These are phyloP conservation scores for Boletus fagicola DNA, from an alignment of 768 basidiomycete genomes.

Conservation along the genomic window DNA sequence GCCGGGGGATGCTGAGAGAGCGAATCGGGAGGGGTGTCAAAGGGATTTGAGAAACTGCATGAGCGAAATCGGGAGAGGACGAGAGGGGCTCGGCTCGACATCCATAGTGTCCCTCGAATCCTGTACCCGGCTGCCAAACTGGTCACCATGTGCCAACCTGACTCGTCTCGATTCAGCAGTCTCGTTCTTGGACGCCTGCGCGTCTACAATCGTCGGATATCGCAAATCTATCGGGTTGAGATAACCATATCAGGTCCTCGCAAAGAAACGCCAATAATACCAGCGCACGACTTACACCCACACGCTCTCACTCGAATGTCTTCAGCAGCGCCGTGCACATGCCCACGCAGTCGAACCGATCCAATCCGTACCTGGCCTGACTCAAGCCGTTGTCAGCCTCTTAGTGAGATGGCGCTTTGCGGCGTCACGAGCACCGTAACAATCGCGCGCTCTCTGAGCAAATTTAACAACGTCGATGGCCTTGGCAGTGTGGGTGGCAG, in stretches of 20 bases:
- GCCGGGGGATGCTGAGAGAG: slow-evolving; percentile 28
- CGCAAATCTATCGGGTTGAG: slow-evolving; percentile 23
- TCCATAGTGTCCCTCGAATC: slow-evolving; percentile 32
- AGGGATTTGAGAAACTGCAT: slow-evolving; percentile 23
- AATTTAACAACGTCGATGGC: slow-evolving; percentile 11
- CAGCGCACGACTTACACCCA: slow-evolving; percentile 4
- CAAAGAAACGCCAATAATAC: slow-evolving; percentile 23
- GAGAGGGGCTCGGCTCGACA: slow-evolving; percentile 44
- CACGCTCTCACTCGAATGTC: slow-evolving; percentile 1
- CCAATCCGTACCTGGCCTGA: slow-evolving; percentile 9
- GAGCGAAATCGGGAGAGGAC: slow-evolving; percentile 32
- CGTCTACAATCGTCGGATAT: slow-evolving; percentile 18
- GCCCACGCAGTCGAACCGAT: slow-evolving; percentile 9
- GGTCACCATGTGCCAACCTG: slow-evolving; percentile 39
- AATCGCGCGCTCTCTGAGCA: slow-evolving; percentile 3
- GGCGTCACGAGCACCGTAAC: slow-evolving; percentile 15
- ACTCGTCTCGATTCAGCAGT: slow-evolving; percentile 42
- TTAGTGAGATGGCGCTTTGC: slow-evolving; percentile 4
- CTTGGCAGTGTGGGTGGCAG: slow-evolving; percentile 11
- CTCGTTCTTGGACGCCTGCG: slow-evolving; percentile 18
- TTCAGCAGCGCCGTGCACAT: background rate
- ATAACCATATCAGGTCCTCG: slow-evolving; percentile 18
- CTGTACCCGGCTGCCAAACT: slow-evolving; percentile 35
- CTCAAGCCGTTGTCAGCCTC: background rate
- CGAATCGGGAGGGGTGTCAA: slow-evolving; percentile 33